A percentile compares a stretch with the other conserved stretches of the same genome.
Evolutionary conservation across 768 basidiomycete genomes (phyloP).

Genomic region (Phanerochaete carnosa): DNA sequence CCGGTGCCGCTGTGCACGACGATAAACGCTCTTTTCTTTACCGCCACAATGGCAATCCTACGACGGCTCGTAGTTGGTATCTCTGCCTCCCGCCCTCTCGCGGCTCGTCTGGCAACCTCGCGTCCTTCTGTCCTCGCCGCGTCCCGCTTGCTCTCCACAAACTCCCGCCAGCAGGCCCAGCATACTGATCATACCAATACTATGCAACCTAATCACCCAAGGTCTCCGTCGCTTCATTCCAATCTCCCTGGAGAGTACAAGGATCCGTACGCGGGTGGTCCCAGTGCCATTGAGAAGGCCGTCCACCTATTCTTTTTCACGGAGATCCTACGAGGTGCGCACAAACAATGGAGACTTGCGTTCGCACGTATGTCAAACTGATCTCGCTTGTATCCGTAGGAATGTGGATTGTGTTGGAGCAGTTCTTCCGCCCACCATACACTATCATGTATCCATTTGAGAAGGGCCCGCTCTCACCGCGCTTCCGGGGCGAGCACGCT

Average conservation of each 20-base stretch:
- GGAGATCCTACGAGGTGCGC: conserved; percentile 90
- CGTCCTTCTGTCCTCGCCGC: conserved; percentile 38
- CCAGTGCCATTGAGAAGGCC: conserved; percentile 93
- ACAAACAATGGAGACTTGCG: not conserved
- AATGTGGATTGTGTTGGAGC: conserved; percentile 95
- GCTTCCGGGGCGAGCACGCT: conserved; percentile 98
- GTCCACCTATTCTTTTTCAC: conserved; percentile 98
- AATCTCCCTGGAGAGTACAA: conserved; percentile 44
- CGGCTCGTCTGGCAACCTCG: conserved; percentile 20
- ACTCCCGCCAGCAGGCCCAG: conserved; percentile 21
- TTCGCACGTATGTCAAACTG: not conserved
- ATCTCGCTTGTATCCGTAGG: conserved; percentile 43
- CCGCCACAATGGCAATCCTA: conserved; percentile 49
- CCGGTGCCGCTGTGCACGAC: conserved; percentile 18
- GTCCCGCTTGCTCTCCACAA: conserved; percentile 50
- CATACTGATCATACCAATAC: conserved; percentile 16
- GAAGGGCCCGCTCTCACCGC: conserved; percentile 95
- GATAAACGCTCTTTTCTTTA: conserved; percentile 14
- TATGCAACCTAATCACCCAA: conserved; percentile 12
- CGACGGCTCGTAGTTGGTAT: conserved; percentile 50
- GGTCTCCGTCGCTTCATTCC: conserved; percentile 25
- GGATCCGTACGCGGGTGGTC: conserved; percentile 74
- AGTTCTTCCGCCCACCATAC: conserved; percentile 93
- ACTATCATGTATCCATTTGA: conserved; percentile 99
- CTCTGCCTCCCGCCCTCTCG: conserved; percentile 44